Conservation (phyloP, 305 asterid genomes). For the Solanum hybrid region DNA sequence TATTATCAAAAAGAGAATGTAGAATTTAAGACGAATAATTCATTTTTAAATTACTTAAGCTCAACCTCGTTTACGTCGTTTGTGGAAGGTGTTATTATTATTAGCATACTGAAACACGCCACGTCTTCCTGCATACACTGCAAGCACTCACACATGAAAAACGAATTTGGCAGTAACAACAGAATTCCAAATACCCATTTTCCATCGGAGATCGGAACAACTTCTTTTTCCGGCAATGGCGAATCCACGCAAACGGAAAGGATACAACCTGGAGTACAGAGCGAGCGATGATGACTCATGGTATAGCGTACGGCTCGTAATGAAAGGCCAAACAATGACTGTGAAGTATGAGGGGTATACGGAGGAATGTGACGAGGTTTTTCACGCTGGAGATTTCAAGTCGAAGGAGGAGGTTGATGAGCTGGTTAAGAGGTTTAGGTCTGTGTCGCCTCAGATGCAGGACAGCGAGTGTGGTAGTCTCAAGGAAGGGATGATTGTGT, state of each 20-base stretch:
- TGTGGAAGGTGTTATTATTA: background rate
- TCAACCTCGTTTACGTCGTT: background rate
- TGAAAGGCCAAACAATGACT: slow-evolving; percentile 18
- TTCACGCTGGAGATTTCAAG: slow-evolving; percentile 18
- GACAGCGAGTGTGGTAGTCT: slow-evolving; percentile 30
- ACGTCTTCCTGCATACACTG: background rate
- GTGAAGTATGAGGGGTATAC: slow-evolving; percentile 23
- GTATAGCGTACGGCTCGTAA: slow-evolving; percentile 29
- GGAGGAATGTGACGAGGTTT: slow-evolving; percentile 1
- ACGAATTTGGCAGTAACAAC: background rate
- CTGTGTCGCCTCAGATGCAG: slow-evolving; percentile 41
- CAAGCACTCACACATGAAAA: background rate
- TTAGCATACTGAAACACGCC: background rate
- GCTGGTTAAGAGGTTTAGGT: slow-evolving; percentile 35
- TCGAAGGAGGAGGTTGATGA: slow-evolving; percentile 27
- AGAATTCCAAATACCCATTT: background rate
- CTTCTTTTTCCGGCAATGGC: background rate
- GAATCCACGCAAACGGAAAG: background rate
- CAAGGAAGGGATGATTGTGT: slow-evolving; percentile 18
- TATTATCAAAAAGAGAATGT: background rate
- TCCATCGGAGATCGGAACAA: background rate
- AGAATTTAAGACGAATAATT: background rate
- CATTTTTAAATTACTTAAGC: background rate
- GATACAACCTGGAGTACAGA: slow-evolving; percentile 28
- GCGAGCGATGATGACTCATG: slow-evolving; percentile 47